phyloP scores from a whole-genome alignment of 176 grass and related monocot genomes.

The Bromus sterilis region DNA sequence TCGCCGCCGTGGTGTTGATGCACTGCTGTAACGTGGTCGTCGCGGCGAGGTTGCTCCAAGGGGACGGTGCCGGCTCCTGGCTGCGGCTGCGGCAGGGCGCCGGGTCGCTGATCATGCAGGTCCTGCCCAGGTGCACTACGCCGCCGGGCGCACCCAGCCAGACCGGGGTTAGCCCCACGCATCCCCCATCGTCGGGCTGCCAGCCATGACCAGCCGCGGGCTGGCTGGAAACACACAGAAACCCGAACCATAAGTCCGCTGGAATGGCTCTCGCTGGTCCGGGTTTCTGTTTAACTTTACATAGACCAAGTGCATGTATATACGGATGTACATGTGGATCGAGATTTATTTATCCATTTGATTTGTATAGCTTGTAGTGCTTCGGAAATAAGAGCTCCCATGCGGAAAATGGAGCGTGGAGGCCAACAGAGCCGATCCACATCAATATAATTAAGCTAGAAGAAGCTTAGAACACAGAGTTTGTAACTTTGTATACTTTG shows the following conservation, averaged over 20 bases:
- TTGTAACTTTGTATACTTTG: too few species aligned
- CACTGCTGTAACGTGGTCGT: conserved; percentile 5
- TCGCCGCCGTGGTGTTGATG: background rate
- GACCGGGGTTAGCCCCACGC: background rate
- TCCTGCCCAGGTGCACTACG: background rate
- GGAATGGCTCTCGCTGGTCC: too few species aligned
- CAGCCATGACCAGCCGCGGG: background rate
- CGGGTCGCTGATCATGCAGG: background rate
- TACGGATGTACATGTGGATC: background rate
- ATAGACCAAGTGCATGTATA: background rate
- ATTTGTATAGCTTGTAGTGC: too few species aligned
- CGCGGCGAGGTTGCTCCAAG: background rate
- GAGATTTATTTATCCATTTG: background rate
- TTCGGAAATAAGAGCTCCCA: background rate
- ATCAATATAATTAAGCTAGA: too few species aligned
- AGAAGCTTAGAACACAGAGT: too few species aligned
- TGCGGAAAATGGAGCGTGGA: background rate
- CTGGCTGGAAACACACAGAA: too few species aligned
- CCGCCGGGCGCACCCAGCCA: background rate
- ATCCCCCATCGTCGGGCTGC: background rate
- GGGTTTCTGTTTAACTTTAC: too few species aligned
- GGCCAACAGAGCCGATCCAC: background rate
- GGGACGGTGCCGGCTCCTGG: background rate
- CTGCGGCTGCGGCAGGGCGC: background rate
- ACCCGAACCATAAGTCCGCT: too few species aligned